Conservation (phyloP, 805 yeast species). For the Brettanomyces custersianus region DNA sequence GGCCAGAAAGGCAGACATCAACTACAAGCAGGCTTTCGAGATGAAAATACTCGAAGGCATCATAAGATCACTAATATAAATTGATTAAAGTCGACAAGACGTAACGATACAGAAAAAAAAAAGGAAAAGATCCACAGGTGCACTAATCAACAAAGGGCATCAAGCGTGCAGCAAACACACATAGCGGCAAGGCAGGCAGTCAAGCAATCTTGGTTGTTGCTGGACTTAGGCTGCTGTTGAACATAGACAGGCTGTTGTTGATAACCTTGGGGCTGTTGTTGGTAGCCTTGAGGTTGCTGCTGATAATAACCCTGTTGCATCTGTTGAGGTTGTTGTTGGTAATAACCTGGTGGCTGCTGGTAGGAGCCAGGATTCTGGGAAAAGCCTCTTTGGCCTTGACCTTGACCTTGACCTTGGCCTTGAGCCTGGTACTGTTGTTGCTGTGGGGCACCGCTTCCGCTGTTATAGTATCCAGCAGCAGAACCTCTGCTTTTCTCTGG, state of each 20-base stretch:
- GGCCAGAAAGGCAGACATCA: no score
- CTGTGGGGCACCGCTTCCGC: conserved; percentile 6
- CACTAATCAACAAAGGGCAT: conserved; percentile 26
- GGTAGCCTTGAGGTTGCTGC: conserved; percentile 17
- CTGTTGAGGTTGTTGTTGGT: conserved; percentile 32
- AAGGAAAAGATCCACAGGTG: background rate
- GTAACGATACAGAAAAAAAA: background rate
- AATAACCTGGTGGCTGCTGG: conserved; percentile 25
- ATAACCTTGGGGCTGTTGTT: conserved; percentile 25
- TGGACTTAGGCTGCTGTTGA: conserved; percentile 35
- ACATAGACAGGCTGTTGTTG: conserved; percentile 45
- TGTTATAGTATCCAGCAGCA: conserved; percentile 11
- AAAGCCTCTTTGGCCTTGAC: conserved; percentile 15
- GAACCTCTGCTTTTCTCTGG: conserved; percentile 10
- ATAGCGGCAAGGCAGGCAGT: conserved; percentile 46
- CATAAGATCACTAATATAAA: no score
- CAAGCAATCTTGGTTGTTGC: conserved; percentile 34
- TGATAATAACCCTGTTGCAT: conserved; percentile 22
- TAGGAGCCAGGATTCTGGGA: conserved; percentile 13
- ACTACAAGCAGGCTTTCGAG: no score
- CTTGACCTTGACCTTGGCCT: conserved; percentile 17
- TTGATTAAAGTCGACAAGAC: no score
- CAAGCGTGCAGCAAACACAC: conserved; percentile 49
- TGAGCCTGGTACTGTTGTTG: conserved; percentile 6
- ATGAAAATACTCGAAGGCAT: no score